Evolutionary conservation across 2,329 filamentous ascomycete genomes (phyloP).

Genomic region (Massarina eburnea): DNA sequence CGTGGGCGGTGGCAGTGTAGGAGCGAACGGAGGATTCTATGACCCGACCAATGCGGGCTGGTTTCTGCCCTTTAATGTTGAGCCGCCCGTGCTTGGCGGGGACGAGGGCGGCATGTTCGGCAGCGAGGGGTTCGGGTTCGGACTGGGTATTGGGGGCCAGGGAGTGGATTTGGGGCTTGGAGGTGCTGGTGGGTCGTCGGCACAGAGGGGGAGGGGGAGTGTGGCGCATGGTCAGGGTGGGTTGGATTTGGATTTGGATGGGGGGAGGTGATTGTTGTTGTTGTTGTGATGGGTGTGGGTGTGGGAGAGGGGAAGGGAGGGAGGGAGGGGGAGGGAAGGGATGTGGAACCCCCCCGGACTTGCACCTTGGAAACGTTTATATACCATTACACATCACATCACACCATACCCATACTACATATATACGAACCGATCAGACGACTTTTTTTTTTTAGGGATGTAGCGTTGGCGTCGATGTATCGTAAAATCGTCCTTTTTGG

Average conservation of each 20-base stretch:
- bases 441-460: too few relatives aligned
- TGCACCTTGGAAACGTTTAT: too few relatives aligned
- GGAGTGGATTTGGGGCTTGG: slow-evolving; percentile 16
- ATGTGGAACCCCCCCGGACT: too few relatives aligned
- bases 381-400: too few relatives aligned
- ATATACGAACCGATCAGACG: too few relatives aligned
- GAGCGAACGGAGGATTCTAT: slow-evolving; percentile 22
- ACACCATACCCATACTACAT: too few relatives aligned
- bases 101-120: slow-evolving; percentile 40
- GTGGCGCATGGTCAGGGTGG: neutral
- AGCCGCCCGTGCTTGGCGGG: slow-evolving; percentile 60
- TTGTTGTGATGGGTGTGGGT: neutral
- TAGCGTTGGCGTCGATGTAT: too few relatives aligned
- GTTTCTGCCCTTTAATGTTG: slow-evolving; percentile 93
- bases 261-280: neutral
- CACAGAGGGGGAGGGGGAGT: neutral
- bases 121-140: slow-evolving; percentile 25
- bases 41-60: slow-evolving; percentile 65
- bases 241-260: neutral
- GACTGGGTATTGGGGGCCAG: slow-evolving; percentile 16
- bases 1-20: slow-evolving; percentile 15
- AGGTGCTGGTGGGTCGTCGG: neutral
- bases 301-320: too few relatives aligned
- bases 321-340: too few relatives aligned
- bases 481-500: too few relatives aligned